Evolutionary conservation across 164 flowering plant species (phyloP).

Genomic region (Dillenia suffruticosa): DNA sequence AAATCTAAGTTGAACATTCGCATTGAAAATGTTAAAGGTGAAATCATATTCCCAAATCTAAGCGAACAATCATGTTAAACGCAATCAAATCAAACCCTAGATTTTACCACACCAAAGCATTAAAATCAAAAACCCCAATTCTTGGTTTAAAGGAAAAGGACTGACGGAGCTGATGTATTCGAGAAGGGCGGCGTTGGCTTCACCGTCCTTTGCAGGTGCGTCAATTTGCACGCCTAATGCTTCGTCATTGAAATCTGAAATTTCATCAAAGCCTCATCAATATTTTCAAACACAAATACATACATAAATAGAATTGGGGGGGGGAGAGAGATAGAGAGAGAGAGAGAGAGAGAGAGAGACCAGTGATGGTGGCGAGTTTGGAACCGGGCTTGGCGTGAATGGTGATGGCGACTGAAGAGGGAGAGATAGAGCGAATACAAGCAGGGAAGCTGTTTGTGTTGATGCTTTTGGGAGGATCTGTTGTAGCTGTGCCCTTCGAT

Average conservation of each 20-base stretch:
- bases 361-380: slow-evolving; percentile 76
- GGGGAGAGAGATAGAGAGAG: slow-evolving; percentile 12
- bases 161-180: slow-evolving; percentile 84
- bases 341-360: slow-evolving; percentile 24
- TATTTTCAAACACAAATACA: no score
- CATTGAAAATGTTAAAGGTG: no score
- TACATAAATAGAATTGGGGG: no score
- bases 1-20: no score
- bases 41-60: no score
- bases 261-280: background rate
- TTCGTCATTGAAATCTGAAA: slow-evolving; percentile 70
- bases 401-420: slow-evolving; percentile 80
- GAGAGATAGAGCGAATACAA: slow-evolving; percentile 61
- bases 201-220: slow-evolving; percentile 92
- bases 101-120: background rate
- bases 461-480: slow-evolving; percentile 1
- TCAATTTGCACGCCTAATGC: slow-evolving; percentile 91
- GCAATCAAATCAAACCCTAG: background rate
- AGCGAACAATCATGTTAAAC: no score
- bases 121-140: background rate
- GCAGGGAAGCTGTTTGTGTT: slow-evolving; percentile 39
- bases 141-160: slow-evolving; percentile 2
- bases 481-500: slow-evolving; percentile 18
- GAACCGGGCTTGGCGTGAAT: slow-evolving; percentile 97
- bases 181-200: slow-evolving; percentile 89